Base-by-base conservation (phyloP, 169 alveolate species). In the Plasmodium gallinaceum region DNA sequence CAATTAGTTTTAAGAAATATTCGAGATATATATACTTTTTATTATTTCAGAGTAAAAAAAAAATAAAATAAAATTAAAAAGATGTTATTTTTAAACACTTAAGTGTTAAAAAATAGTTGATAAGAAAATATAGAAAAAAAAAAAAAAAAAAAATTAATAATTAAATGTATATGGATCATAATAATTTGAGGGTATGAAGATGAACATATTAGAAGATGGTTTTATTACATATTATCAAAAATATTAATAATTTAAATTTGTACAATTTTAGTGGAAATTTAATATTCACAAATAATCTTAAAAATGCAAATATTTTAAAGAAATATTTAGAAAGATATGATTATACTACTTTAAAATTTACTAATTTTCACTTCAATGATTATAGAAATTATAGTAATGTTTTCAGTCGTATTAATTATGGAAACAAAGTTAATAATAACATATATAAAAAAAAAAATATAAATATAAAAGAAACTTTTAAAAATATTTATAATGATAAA, bases 301-400 rank as follows among this genome's bases (percentile, higher is more conserved):
- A 26, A 10, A 3, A 10, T 48, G 24, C 9, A 2, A 46, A 32
- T 42, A 16, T 71, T 32, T 51, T 16, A 48, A 32, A 12, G n/a
- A 71, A 24, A 10, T 71, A 22, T 20, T 12, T 52, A 39, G 42
- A 6, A 51, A 24, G 83, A 24, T 14, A 48, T 42, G 22, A 26
- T 46, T 71, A 39, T 43, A 48, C 83, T 8, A 42, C 76, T 42
- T 20, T 71, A 48, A 71, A 71, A 71, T 22, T 71, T 20, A 16
- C n/a, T 14, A 22, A 24, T 51, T 52, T 4, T 32, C 8, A 46
- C 48, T 71, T 52, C 16, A n/a, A 7, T 24, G 12, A 48, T 12
- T 32, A 16, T 16, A 71, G 24, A 52, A 42, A 71, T 71, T 64
- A 18, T 48, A 71, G n/a, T 48, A 5, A 57, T 14, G 16, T 1